These are phyloP conservation scores for Candida arabinofermentans DNA, from an alignment of 805 yeast genomes.

Conservation along the genomic window DNA sequence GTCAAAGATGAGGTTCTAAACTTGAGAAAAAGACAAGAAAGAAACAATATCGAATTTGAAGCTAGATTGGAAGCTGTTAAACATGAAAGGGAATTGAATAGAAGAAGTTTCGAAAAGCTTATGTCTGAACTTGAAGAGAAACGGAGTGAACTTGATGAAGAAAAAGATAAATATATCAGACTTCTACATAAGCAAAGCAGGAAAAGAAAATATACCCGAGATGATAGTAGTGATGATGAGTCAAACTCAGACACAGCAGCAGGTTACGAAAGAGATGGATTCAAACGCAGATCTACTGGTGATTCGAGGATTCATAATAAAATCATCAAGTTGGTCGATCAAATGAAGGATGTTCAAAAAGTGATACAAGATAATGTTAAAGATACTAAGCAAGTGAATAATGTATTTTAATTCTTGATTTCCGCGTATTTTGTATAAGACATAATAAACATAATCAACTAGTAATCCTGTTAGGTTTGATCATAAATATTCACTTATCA, in stretches of 20 bases:
- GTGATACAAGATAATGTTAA: constrained; percentile 2
- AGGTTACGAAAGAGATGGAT: neutral
- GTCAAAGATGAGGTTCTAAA: constrained; percentile 21
- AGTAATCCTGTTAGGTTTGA: neutral
- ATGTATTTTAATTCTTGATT: neutral
- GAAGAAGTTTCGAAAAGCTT: constrained; percentile 23
- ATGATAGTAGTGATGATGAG: constrained; percentile 2
- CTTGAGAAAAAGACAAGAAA: constrained; percentile 30
- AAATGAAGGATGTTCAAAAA: constrained; percentile 4
- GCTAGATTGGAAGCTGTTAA: constrained; percentile 61
- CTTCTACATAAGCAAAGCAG: constrained; percentile 14
- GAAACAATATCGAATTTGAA: constrained; percentile 64
- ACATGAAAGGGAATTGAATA: constrained; percentile 37
- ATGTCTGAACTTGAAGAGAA: constrained; percentile 23
- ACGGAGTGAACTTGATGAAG: constrained; percentile 24
- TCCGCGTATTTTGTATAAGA: neutral
- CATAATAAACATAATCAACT: neutral
- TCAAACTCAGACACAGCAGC: constrained; percentile 1
- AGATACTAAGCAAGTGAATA: constrained; percentile 2
- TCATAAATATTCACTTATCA: neutral
- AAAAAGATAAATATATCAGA: constrained; percentile 23
- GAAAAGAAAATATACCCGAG: constrained; percentile 10
- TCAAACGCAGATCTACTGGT: neutral
- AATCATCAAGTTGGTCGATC: constrained; percentile 2
- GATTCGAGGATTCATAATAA: neutral